Percentiles rank a stretch among this genome's conserved stretches.
These are phyloP conservation scores for Eucalyptus marginata DNA, from an alignment of 345 rosid genomes.

Conservation along the genomic window DNA sequence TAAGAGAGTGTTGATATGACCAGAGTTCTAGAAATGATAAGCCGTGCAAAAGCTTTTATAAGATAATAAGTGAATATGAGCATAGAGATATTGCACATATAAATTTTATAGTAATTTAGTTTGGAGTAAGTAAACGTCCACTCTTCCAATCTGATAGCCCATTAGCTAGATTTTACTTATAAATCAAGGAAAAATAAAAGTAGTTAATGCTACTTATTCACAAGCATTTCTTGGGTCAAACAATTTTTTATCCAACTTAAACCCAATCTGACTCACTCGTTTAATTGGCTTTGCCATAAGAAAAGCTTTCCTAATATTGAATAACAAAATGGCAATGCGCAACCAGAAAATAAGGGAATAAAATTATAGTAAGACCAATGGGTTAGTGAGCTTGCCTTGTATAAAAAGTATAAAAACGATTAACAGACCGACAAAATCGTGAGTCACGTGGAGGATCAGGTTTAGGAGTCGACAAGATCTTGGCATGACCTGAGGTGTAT, in stretches of 20 bases:
- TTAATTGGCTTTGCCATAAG: rapidly evolving
- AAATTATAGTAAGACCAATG: too few relatives aligned
- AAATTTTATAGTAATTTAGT: too few relatives aligned
- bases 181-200: background rate
- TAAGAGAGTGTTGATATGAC: background rate
- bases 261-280: rapidly evolving
- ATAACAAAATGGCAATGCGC: background rate
- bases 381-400: too few relatives aligned
- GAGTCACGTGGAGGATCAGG: too few relatives aligned
- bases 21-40: background rate
- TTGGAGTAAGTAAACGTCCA: too few relatives aligned
- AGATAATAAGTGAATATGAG: background rate
- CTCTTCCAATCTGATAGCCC: background rate
- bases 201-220: background rate
- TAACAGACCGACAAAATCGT: too few relatives aligned
- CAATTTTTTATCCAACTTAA: background rate
- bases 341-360: too few relatives aligned
- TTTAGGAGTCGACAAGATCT: too few relatives aligned
- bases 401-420: too few relatives aligned
- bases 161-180: background rate
- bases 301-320: background rate
- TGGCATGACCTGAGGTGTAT: too few relatives aligned
- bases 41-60: background rate
- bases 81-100: too few relatives aligned
- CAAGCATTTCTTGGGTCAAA: rapidly evolving